phyloP scores from a whole-genome alignment of 495 filamentous ascomycete species.

The Aspergillus coremiiformis region DNA sequence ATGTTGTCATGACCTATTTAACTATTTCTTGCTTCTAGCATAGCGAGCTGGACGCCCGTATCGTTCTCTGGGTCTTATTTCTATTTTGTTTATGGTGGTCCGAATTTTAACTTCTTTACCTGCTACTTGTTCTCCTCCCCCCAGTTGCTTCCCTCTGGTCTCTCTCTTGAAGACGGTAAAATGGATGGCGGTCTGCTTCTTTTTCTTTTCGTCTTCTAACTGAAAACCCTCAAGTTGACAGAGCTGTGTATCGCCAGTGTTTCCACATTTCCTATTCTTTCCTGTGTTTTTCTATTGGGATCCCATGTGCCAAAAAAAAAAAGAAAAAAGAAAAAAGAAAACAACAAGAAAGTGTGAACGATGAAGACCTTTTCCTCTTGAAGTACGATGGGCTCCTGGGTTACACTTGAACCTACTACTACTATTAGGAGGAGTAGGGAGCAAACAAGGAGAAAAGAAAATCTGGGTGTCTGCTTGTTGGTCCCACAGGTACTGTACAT shows the following conservation, averaged over 20 bases:
- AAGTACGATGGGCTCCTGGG: background rate
- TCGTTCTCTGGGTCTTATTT: conserved; percentile 4
- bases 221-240: background rate
- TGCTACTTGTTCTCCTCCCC: too few species aligned
- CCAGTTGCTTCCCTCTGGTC: too few species aligned
- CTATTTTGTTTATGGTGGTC: background rate
- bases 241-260: too few species aligned
- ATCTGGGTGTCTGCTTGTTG: background rate
- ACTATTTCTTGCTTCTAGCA: conserved; percentile 16
- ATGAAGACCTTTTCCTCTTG: too few species aligned
- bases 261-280: background rate
- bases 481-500: background rate
- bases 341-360: too few species aligned
- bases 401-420: background rate
- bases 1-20: conserved; percentile 12
- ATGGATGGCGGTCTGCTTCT: background rate
- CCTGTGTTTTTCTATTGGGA: too few species aligned
- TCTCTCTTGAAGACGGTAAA: background rate
- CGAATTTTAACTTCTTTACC: background rate
- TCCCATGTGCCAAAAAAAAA: too few species aligned
- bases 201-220: background rate
- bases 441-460: background rate
- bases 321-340: too few species aligned
- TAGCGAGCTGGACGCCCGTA: conserved; percentile 24
- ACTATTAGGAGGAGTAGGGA: too few species aligned